Evolutionary conservation across 73 alveolate species (phyloP).

Genomic region (Strombidium stylifer): DNA sequence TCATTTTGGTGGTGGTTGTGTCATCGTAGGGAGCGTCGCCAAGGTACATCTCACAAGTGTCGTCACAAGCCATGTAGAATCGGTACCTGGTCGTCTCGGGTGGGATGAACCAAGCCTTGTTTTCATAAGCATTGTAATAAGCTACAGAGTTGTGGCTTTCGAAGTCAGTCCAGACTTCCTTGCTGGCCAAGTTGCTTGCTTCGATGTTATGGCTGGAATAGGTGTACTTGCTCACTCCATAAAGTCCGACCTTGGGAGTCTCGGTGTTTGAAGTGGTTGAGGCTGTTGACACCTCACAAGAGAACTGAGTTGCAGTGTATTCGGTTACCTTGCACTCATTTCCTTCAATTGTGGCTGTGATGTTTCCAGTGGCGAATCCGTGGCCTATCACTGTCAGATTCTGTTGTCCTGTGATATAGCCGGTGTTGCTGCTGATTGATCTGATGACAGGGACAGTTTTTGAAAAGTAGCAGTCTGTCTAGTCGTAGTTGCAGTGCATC

Average conservation of each 20-base stretch:
- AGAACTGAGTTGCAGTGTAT: background rate
- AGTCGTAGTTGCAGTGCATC: background rate
- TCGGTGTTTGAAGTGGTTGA: slow-evolving; percentile 1
- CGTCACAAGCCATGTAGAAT: slow-evolving; percentile 44
- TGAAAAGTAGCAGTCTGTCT: slow-evolving; percentile 1
- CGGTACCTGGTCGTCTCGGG: slow-evolving; percentile 31
- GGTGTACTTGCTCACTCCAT: slow-evolving; percentile 1
- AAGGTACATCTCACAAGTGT: slow-evolving; percentile 9
- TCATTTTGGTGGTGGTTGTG: background rate
- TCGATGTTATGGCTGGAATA: background rate
- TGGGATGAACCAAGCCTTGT: slow-evolving; percentile 27
- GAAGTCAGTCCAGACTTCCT: background rate
- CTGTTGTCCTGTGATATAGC: slow-evolving; percentile 21
- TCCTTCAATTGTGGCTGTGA: slow-evolving; percentile 16
- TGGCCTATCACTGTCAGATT: background rate
- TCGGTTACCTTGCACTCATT: slow-evolving; percentile 4
- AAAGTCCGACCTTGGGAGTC: background rate
- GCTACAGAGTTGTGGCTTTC: background rate
- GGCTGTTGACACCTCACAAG: slow-evolving; percentile 13
- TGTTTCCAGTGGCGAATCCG: slow-evolving; percentile 11
- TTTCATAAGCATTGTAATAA: background rate
- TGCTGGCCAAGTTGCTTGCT: background rate
- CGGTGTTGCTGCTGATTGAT: background rate
- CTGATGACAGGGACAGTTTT: slow-evolving; percentile 16
- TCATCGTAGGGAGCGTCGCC: slow-evolving; percentile 2